phyloP scores from a whole-genome alignment of 768 basidiomycete genomes.

The Leccinum variicolor region DNA sequence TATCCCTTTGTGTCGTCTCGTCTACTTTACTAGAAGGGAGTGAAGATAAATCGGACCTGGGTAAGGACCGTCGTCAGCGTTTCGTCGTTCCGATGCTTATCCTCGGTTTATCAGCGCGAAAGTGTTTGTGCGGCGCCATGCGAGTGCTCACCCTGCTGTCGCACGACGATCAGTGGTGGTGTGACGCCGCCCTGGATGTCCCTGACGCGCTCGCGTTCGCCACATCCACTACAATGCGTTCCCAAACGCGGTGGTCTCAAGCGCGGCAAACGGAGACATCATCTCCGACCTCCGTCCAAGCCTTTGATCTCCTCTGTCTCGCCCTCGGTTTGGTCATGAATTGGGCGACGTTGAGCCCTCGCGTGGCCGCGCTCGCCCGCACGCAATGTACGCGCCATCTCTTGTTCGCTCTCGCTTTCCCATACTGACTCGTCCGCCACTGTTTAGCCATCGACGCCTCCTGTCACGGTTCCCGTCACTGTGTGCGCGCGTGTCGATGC shows the following conservation, averaged over 20 bases:
- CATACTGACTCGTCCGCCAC: background rate
- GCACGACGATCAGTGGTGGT: slow-evolving; percentile 59
- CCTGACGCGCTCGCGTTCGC: slow-evolving; percentile 45
- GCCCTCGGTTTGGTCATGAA: slow-evolving; percentile 75
- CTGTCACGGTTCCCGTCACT: slow-evolving; percentile 49
- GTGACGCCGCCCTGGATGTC: slow-evolving; percentile 45
- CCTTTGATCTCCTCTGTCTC: slow-evolving; percentile 72
- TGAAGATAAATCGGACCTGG: slow-evolving; percentile 12
- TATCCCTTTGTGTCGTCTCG: slow-evolving; percentile 50
- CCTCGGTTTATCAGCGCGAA: slow-evolving; percentile 29
- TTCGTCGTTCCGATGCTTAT: background rate
- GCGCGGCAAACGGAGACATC: slow-evolving; percentile 1
- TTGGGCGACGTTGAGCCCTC: slow-evolving; percentile 57
- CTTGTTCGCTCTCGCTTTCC: background rate
- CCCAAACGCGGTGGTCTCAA: slow-evolving; percentile 30
- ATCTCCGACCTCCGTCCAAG: slow-evolving; percentile 30
- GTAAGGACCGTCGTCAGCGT: slow-evolving; percentile 11
- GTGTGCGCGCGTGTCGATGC: slow-evolving; percentile 55
- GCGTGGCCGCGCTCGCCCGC: slow-evolving; percentile 44
- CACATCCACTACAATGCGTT: slow-evolving; percentile 43
- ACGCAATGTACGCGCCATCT: slow-evolving; percentile 43
- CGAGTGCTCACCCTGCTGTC: slow-evolving; percentile 72
- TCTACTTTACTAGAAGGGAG: slow-evolving; percentile 35
- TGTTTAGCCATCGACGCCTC: slow-evolving; percentile 45
- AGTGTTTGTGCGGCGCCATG: slow-evolving; percentile 55